Conservation (phyloP, 768 basidiomycete genomes). For the Termitomyces sp. region DNA sequence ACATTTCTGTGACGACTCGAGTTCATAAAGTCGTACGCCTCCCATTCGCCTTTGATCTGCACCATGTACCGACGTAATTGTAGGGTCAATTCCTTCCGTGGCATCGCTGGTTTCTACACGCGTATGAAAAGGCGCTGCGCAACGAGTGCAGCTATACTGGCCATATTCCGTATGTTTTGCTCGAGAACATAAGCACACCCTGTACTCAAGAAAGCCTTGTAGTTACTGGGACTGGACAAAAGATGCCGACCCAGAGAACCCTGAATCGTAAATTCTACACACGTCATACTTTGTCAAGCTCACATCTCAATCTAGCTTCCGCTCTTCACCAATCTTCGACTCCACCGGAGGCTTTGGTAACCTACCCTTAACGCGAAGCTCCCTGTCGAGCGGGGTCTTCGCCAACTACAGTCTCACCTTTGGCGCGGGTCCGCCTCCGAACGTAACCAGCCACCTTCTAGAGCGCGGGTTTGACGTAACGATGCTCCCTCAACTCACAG, state of each 20-base stretch:
- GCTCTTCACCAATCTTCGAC: conserved; percentile 29
- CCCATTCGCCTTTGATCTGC: too few relatives aligned
- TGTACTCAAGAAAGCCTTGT: neutral
- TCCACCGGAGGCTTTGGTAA: conserved; percentile 32
- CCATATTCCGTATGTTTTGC: conserved; percentile 16
- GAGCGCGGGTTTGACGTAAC: conserved; percentile 24
- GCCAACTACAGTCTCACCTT: conserved; percentile 25
- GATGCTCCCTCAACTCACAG: conserved; percentile 15
- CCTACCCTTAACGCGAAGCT: conserved; percentile 23
- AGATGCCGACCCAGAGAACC: conserved; percentile 22
- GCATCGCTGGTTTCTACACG: conserved; percentile 23
- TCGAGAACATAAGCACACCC: neutral
- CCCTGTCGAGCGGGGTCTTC: conserved; percentile 30
- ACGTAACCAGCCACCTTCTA: conserved; percentile 25
- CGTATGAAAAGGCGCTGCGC: conserved; percentile 20
- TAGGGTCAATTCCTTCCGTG: conserved; percentile 27
- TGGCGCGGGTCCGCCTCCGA: conserved; percentile 28
- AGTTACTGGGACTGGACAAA: conserved; percentile 40
- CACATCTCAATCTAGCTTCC: conserved; percentile 20
- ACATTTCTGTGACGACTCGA: neutral
- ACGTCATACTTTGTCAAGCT: neutral
- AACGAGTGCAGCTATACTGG: conserved; percentile 23
- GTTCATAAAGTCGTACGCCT: conserved; percentile 7
- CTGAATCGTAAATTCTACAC: conserved; percentile 14
- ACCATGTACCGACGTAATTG: too few relatives aligned